Base-by-base conservation (phyloP, 306 rosid genomes). In the Hippophae tibetana region DNA sequence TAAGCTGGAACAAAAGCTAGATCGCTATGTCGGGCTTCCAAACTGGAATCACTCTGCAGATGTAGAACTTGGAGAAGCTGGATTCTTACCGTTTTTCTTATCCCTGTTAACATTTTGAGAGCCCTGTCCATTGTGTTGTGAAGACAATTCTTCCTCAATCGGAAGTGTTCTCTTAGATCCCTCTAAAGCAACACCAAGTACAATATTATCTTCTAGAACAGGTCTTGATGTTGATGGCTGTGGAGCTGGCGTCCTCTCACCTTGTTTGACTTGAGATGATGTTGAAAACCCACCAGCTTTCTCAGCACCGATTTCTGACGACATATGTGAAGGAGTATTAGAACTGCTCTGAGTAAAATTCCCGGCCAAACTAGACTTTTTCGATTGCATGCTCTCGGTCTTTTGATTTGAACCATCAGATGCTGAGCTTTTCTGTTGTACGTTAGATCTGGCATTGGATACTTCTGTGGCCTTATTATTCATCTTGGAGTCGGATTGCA, bases 81-180 rank as follows among this genome's bases (percentile, higher is more conserved):
- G 70, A 64, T 41, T 51, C 45, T 77, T 82, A 68, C 74, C 72
- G 56, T 69, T 84, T 73, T 71, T 85, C 72, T 74, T 86, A 71
- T 81, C 82, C 69, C 68, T 78, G 5, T 63, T 73, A 26, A 74
- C 7, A 49, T 47, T 73, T 45, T 74, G 60, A 66, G 86, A 63
- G 59, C 82, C 90, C 70, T 71, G 84, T 53, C 84, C 87, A 13
- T 81, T 79, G 48, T 65, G 74, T 41, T 14, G 45, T 10, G 92
- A 56, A 54, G 94, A 74, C 92, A 76, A 54, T 74, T 87, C 87
- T 10, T 85, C 92, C 72, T 83, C 93, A 48, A 90, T 90, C 14
- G 92, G 96, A 69, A 90, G 98, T 38, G 89, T 90, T 74, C 95
- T 81, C 85, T 90, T 90, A 5, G 98, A 87, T 59, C 96, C 96